Evolutionary conservation across 805 yeast species (phyloP).

Genomic region (Saccharomycopsis lassenensis): DNA sequence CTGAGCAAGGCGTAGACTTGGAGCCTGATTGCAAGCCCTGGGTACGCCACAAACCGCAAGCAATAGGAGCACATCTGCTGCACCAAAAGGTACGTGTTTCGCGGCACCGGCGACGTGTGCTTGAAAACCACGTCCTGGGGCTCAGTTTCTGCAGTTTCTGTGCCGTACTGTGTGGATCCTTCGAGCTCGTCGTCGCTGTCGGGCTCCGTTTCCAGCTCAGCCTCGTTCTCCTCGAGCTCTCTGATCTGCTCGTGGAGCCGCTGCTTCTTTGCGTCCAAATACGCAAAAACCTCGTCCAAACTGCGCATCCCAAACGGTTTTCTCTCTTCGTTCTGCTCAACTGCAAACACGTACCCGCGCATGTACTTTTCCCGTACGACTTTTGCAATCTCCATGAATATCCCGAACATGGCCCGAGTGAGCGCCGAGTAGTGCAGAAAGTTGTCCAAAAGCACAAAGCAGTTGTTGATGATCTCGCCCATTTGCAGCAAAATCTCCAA

Average conservation of each 20-base stretch:
- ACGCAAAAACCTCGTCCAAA: slow-evolving; percentile 32
- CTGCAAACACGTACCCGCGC: slow-evolving; percentile 14
- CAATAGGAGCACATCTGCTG: slow-evolving; percentile 59
- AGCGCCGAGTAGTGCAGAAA: slow-evolving; percentile 74
- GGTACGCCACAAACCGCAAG: slow-evolving; percentile 57
- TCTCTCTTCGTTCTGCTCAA: slow-evolving; percentile 21
- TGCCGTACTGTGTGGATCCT: slow-evolving; percentile 21
- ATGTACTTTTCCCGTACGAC: slow-evolving; percentile 34
- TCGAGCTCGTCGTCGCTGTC: slow-evolving; percentile 26
- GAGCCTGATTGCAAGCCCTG: slow-evolving; percentile 43
- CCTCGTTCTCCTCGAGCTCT: slow-evolving; percentile 31
- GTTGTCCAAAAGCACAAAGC: slow-evolving; percentile 68
- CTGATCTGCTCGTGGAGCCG: slow-evolving; percentile 22
- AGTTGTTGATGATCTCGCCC: slow-evolving; percentile 60
- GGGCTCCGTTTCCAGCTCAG: slow-evolving; percentile 29
- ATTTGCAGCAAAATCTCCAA: slow-evolving; percentile 50
- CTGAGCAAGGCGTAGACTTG: slow-evolving; percentile 44
- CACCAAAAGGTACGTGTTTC: slow-evolving; percentile 44
- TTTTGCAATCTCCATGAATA: slow-evolving; percentile 50
- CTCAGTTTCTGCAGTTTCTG: slow-evolving; percentile 20
- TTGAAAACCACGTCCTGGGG: slow-evolving; percentile 25
- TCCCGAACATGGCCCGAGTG: slow-evolving; percentile 61
- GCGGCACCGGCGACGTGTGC: slow-evolving; percentile 66
- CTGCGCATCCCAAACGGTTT: slow-evolving; percentile 53
- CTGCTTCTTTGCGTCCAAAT: slow-evolving; percentile 30